These are phyloP conservation scores for Hyphochytrium catenoides DNA, from an alignment of 352 stramenopile genomes.

Conservation along the genomic window DNA sequence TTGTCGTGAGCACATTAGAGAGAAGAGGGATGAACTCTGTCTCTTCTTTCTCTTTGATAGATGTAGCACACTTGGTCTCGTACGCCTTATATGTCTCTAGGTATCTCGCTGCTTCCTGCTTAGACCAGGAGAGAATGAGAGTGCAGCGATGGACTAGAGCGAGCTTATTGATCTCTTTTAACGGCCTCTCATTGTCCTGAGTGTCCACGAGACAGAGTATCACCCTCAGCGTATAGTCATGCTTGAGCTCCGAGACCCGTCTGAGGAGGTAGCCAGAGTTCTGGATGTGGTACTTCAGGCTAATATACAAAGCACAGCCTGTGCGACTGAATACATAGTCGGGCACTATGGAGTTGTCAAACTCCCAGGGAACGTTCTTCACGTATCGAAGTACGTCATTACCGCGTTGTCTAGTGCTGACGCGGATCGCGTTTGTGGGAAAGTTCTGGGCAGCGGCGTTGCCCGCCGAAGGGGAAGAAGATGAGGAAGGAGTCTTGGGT, in stretches of 20 bases:
- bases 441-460: too few relatives aligned
- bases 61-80: constrained; percentile 77
- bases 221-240: constrained; percentile 63
- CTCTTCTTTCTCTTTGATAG: constrained; percentile 82
- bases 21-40: constrained; percentile 66
- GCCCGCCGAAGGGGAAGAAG: too few relatives aligned
- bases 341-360: constrained; percentile 61
- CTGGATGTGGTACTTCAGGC: constrained; percentile 62
- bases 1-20: constrained; percentile 63
- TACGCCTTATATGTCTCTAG: constrained; percentile 88
- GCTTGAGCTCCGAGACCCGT: constrained; percentile 61
- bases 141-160: constrained; percentile 71
- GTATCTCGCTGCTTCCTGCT: constrained; percentile 77
- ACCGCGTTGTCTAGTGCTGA: constrained; percentile 58
- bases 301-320: constrained; percentile 41
- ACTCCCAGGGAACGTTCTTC: constrained; percentile 74
- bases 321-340: constrained; percentile 80
- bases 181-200: constrained; percentile 71
- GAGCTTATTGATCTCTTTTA: constrained; percentile 78
- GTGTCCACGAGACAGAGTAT: constrained; percentile 85
- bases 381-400: constrained; percentile 79
- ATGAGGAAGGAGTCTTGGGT: too few relatives aligned
- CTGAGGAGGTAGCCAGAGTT: constrained; percentile 69
- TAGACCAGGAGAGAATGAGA: constrained; percentile 68
- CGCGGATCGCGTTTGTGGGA: constrained; percentile 24